Percentiles rank a stretch among this genome's conserved stretches.
phyloP scores from a whole-genome alignment of 1,139 yeast genomes.

The Candida dubliniensis region DNA sequence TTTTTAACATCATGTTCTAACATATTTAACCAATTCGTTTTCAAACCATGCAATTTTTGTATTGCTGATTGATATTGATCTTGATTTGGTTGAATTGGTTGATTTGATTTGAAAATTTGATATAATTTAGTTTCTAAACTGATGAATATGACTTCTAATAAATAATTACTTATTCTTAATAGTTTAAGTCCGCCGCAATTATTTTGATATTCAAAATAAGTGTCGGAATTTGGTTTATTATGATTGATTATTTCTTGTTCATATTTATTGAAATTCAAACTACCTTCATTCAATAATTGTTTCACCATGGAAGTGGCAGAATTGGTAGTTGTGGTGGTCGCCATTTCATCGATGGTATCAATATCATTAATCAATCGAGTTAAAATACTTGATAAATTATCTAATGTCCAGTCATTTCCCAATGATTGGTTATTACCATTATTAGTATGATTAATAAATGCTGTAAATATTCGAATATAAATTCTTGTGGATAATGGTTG shows the following conservation, averaged over 20 bases:
- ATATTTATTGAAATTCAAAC: not conserved
- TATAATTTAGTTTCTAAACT: slow-evolving; percentile 11
- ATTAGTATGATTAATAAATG: not conserved
- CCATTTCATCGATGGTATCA: not conserved
- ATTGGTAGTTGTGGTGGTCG: not conserved
- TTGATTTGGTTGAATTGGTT: no score
- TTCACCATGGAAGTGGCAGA: slow-evolving; percentile 1
- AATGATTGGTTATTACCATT: not conserved
- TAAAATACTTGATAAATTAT: slow-evolving; percentile 3
- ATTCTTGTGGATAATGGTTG: slow-evolving; percentile 31
- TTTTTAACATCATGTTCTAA: slow-evolving; percentile 5
- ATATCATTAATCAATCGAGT: slow-evolving; percentile 5
- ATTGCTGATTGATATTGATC: not conserved
- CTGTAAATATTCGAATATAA: slow-evolving; percentile 11
- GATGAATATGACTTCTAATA: slow-evolving; percentile 7
- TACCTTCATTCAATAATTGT: not conserved
- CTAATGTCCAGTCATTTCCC: slow-evolving; percentile 5
- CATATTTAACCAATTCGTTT: slow-evolving; percentile 5
- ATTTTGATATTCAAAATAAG: not conserved
- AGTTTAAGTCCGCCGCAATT: not conserved
- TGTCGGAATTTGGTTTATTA: not conserved
- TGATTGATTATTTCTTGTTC: not conserved
- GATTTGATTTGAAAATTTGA: not conserved
- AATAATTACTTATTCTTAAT: slow-evolving; percentile 5
- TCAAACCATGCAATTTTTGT: slow-evolving; percentile 5